Evolutionary conservation across 768 basidiomycete genomes (phyloP).

Genomic region (Gautieria morchelliformis): DNA sequence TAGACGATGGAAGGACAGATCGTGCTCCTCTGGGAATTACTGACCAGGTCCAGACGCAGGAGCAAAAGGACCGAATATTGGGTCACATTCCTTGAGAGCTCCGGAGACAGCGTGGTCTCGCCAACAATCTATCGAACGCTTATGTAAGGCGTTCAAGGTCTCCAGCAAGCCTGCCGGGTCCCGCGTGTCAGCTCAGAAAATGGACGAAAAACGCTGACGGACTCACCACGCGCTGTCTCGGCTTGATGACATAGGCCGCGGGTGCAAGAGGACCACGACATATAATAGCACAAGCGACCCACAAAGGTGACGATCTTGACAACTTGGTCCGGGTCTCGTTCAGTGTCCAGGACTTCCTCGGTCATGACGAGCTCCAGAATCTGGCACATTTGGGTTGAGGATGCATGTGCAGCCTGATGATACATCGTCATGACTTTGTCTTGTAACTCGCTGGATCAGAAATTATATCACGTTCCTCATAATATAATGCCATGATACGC

Average conservation of each 20-base stretch:
- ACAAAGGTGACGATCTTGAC: conserved; percentile 32
- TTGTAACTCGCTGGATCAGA: conserved; percentile 29
- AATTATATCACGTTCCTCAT: background rate
- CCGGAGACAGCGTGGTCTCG: conserved; percentile 29
- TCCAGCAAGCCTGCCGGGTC: conserved; percentile 44
- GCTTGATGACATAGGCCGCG: conserved; percentile 1
- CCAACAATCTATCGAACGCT: conserved; percentile 46
- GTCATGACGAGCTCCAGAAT: conserved; percentile 31
- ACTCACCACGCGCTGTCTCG: conserved; percentile 28
- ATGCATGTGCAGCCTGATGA: conserved; percentile 38
- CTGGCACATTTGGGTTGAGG: conserved; percentile 33
- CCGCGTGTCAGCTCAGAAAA: conserved; percentile 6
- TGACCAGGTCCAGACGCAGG: conserved; percentile 19
- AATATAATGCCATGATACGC: conserved; percentile 14
- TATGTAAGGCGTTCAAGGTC: conserved; percentile 31
- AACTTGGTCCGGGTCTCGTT: conserved; percentile 21
- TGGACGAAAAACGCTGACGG: background rate
- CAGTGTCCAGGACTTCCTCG: conserved; percentile 9
- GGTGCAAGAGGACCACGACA: conserved; percentile 36
- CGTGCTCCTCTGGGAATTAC: background rate
- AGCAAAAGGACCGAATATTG: background rate
- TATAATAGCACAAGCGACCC: conserved; percentile 38
- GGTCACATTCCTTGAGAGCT: conserved; percentile 6
- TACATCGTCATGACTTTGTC: conserved; percentile 36
- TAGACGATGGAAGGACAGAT: background rate